Evolutionary conservation across 371 early-diverging fungal genomes (phyloP).

Genomic region (Antonospora locustae): DNA sequence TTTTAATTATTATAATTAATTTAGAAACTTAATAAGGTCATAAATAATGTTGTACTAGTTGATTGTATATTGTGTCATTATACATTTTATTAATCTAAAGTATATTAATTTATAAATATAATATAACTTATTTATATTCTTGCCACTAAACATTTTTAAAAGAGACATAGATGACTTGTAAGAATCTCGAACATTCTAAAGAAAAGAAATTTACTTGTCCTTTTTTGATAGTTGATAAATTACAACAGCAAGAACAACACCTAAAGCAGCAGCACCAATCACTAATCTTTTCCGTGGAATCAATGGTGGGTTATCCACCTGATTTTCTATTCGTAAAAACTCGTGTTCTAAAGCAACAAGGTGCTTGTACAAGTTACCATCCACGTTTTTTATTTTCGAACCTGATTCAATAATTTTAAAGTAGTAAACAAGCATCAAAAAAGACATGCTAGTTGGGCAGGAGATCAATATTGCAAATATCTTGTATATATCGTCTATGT

Average conservation of each 20-base stretch:
- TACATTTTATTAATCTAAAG: not conserved
- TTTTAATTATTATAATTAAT: too few species aligned
- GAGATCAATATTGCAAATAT: slow-evolving; percentile 36
- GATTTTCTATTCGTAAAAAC: slow-evolving; percentile 19
- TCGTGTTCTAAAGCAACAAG: slow-evolving; percentile 27
- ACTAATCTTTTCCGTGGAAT: slow-evolving; percentile 6
- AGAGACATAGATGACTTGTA: not conserved
- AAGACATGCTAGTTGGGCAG: slow-evolving; percentile 23
- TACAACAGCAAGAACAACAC: slow-evolving; percentile 24
- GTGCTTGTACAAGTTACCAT: slow-evolving; percentile 14
- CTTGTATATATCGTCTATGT: slow-evolving; percentile 29
- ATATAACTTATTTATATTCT: not conserved
- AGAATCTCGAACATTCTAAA: too few species aligned
- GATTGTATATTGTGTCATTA: too few species aligned
- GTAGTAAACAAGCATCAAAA: slow-evolving; percentile 31
- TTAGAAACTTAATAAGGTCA: too few species aligned
- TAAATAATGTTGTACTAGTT: too few species aligned
- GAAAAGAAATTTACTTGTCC: too few species aligned
- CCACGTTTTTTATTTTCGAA: slow-evolving; percentile 1
- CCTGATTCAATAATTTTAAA: slow-evolving; percentile 15
- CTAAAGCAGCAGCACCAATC: slow-evolving; percentile 16
- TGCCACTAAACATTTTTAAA: not conserved
- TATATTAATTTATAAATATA: slow-evolving; percentile 1
- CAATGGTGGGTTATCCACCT: not conserved
- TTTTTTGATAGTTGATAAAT: slow-evolving; percentile 12